phyloP scores from a whole-genome alignment of 805 yeast species.

The Nakazawaea pomicola region DNA sequence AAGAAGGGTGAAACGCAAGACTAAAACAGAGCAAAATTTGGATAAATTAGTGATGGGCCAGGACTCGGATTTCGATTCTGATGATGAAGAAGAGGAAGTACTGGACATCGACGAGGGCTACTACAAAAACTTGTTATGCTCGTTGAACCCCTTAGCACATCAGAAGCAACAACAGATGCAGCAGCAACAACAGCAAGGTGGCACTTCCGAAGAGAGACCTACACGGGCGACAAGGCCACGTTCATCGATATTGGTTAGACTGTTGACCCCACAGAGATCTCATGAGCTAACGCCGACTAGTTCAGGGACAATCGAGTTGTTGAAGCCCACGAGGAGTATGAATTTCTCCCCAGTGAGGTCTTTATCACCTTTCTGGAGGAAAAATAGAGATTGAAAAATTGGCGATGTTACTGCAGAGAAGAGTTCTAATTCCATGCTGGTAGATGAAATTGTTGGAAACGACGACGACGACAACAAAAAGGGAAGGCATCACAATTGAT shows the following conservation, averaged over 20 bases:
- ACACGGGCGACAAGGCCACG: conserved; percentile 3
- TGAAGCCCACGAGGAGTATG: conserved; percentile 15
- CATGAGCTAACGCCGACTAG: conserved; percentile 1
- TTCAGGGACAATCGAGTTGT: not conserved
- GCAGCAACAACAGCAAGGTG: not conserved
- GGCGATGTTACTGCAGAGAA: no score
- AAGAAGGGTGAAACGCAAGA: not conserved
- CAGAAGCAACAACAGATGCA: no score
- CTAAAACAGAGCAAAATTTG: conserved; percentile 1
- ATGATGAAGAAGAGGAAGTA: conserved; percentile 2
- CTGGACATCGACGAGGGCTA: conserved; percentile 6
- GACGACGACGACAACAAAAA: no score
- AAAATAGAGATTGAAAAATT: conserved; percentile 17
- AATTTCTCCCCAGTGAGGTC: conserved; percentile 26
- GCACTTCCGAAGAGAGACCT: conserved; percentile 1
- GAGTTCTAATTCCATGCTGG: no score
- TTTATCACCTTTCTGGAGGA: conserved; percentile 25
- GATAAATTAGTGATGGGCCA: conserved; percentile 4
- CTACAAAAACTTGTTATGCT: conserved; percentile 4
- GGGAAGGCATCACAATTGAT: no score
- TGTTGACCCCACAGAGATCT: conserved; percentile 6
- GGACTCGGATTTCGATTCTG: not conserved
- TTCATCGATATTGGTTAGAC: conserved; percentile 1
- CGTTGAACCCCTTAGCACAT: not conserved
- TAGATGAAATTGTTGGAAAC: no score